A percentile compares a stretch with the other conserved stretches of the same genome.
Evolutionary conservation across 352 stramenopile species (phyloP).

Genomic region (Phytophthora syringae): DNA sequence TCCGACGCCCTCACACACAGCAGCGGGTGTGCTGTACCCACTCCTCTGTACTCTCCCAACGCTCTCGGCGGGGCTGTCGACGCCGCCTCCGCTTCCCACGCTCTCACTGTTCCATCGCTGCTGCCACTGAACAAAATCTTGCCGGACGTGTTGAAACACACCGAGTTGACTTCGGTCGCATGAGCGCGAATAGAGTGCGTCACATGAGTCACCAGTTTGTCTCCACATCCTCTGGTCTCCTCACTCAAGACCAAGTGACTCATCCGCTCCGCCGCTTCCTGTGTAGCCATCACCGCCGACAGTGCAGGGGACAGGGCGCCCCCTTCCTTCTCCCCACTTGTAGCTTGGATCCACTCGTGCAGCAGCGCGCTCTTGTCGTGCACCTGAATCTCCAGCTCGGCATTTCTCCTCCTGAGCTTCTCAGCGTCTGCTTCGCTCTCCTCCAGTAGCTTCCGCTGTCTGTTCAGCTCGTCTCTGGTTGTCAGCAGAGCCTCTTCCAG

Average conservation of each 20-base stretch:
- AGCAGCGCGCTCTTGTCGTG: slow-evolving; percentile 66
- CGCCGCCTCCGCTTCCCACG: slow-evolving; percentile 68
- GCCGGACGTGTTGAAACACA: slow-evolving; percentile 84
- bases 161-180: slow-evolving; percentile 85
- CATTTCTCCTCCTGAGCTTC: slow-evolving; percentile 46
- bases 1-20: slow-evolving; percentile 83
- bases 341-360: slow-evolving; percentile 65
- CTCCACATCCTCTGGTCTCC: slow-evolving; percentile 12
- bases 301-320: slow-evolving; percentile 19
- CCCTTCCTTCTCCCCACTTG: slow-evolving; percentile 26
- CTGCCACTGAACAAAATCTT: slow-evolving; percentile 86
- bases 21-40: slow-evolving; percentile 82
- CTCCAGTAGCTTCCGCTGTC: slow-evolving; percentile 61
- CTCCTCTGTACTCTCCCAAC: slow-evolving; percentile 78
- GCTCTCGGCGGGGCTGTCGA: slow-evolving; percentile 28
- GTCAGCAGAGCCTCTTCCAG: slow-evolving; percentile 58
- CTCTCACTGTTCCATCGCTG: slow-evolving; percentile 82
- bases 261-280: slow-evolving; percentile 57
- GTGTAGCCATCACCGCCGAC: slow-evolving; percentile 31
- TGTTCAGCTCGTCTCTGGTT: slow-evolving; percentile 62
- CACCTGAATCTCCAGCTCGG: slow-evolving; percentile 61
- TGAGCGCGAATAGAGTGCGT: slow-evolving; percentile 75
- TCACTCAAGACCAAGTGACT: slow-evolving; percentile 49
- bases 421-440: slow-evolving; percentile 53
- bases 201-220: slow-evolving; percentile 44